Base-by-base conservation (phyloP, 192 early-diverging fungal genomes). In the Coemansia nantahalensis region DNA sequence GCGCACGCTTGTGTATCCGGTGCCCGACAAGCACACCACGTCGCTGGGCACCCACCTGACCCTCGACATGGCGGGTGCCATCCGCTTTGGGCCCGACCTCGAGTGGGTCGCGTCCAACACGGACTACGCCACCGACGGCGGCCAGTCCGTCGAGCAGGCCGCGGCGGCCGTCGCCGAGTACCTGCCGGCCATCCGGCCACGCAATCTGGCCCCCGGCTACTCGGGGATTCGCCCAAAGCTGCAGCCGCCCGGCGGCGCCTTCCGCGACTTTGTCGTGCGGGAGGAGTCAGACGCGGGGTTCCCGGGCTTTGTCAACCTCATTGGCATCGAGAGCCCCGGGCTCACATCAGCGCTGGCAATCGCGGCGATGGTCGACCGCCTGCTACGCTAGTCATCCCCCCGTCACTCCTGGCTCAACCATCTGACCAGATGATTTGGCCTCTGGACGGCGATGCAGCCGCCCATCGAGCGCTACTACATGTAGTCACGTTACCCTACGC, bases 281-380 rank as follows among this genome's bases (percentile, higher is more conserved):
- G 76, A 85, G 19, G 84, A 86, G 59, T 39, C 41, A 1, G 57
- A 56, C 1, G 52, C 60, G 24, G 81, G 72, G 0, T 62, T 81
- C 24, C 50, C 68, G 0, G 82, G 84, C 0, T 88, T 90, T 66
- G 80, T 89, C 37, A 89, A 90, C 37, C 66, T 92, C 12, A 50
- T 85, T 3, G 92, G 92, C 26, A 90, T 94, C 24, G 92, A 94
- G 51, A 90, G 87, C 46, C 92, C 92, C 3, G 92, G 92, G 0
- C 49, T 94, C 45, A 94, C 92, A 2, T 79, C 83, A 15, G 85
- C 86, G 3, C 70, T 92, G 37, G 90, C 90, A 2, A 91, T 94
- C 36, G 90, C 84, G 2, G 3, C 18, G 11, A 59, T 67, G 60
- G 71, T 75, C 11, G 51, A 49, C 16, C 23, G 32, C 30, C 23